Percentiles rank a stretch among this genome's conserved stretches.
These are phyloP conservation scores for Lophiotrema nucula DNA, from an alignment of 495 filamentous ascomycete genomes.

Conservation along the genomic window DNA sequence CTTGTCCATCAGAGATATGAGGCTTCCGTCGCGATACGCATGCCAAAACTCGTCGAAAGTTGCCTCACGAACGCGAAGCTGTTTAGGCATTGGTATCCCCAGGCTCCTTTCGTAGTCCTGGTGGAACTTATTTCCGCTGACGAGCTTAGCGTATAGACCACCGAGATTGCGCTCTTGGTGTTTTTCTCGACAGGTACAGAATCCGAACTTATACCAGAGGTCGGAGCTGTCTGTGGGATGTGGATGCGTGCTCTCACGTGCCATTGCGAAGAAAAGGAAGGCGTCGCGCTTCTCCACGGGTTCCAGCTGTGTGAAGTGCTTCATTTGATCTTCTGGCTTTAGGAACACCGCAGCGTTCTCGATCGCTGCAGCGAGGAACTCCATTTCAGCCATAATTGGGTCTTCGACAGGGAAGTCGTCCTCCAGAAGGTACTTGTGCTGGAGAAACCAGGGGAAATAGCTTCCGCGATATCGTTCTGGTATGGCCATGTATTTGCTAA, in stretches of 20 bases:
- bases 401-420: neutral
- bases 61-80: too few relatives aligned
- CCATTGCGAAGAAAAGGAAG: neutral
- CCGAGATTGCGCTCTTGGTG: too few relatives aligned
- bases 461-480: neutral
- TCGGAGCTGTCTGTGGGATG: neutral
- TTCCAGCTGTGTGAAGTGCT: neutral
- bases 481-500: neutral
- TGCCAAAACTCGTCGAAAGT: too few relatives aligned
- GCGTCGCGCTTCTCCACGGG: neutral
- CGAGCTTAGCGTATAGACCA: too few relatives aligned
- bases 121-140: too few relatives aligned
- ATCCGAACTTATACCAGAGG: slow-evolving; percentile 1
- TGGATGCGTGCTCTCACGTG: slow-evolving; percentile 3
- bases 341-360: neutral
- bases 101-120: too few relatives aligned
- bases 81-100: too few relatives aligned
- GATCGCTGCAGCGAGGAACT: neutral
- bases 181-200: too few relatives aligned
- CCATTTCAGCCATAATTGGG: neutral
- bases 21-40: too few relatives aligned
- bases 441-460: neutral
- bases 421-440: neutral
- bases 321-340: neutral
- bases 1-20: too few relatives aligned